phyloP scores from a whole-genome alignment of 176 grass and related monocot genomes.

The Oryza rufipogon region DNA sequence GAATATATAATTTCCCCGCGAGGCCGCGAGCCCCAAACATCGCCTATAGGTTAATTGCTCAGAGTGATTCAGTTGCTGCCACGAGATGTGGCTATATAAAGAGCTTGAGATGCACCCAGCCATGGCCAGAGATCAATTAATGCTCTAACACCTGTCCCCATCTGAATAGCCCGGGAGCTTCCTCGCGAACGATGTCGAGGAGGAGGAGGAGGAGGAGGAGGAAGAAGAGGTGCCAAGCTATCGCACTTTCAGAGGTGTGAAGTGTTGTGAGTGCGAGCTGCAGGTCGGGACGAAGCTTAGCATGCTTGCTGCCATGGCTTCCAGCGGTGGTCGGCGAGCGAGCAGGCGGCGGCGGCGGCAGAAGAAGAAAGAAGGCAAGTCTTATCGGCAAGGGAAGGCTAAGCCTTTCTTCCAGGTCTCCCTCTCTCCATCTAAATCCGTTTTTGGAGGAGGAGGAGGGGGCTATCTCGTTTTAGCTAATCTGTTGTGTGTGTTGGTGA shows the following conservation, averaged over 20 bases:
- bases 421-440: constrained; percentile 61
- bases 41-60: background rate
- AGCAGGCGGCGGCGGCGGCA: background rate
- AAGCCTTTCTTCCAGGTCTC: constrained; percentile 84
- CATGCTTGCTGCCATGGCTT: constrained; percentile 47
- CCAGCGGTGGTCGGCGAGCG: constrained; percentile 13
- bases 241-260: background rate
- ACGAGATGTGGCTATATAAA: constrained; percentile 48
- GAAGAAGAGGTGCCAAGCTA: constrained; percentile 44
- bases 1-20: constrained; percentile 22
- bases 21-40: constrained; percentile 14
- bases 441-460: constrained; percentile 37
- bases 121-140: constrained; percentile 1
- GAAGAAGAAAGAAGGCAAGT: constrained; percentile 67
- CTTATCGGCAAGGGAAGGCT: constrained; percentile 77
- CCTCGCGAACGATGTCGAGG: constrained; percentile 40
- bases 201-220: constrained; percentile 37
- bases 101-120: background rate
- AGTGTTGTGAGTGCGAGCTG: background rate
- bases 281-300: constrained; percentile 3
- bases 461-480: constrained; percentile 29
- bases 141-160: constrained; percentile 9
- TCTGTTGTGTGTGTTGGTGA: background rate
- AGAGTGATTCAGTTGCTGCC: constrained; percentile 9
- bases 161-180: background rate